phyloP scores from a whole-genome alignment of 257 asterid species.

The Solanum sejunctum region DNA sequence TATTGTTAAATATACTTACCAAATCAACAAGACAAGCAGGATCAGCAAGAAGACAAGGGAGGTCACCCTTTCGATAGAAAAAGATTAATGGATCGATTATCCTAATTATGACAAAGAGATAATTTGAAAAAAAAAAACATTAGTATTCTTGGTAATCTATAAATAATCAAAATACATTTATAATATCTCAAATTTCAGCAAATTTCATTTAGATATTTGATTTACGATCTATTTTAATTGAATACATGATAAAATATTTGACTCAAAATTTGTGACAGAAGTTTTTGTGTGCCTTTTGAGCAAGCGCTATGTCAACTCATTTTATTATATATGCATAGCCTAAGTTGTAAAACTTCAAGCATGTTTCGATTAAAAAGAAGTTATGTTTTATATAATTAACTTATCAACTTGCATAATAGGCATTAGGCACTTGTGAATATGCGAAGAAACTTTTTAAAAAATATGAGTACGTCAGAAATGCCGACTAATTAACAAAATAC shows the following conservation, averaged over 20 bases:
- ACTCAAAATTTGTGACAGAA: too few relatives aligned
- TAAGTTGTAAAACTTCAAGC: not conserved
- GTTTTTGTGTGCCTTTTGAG: not conserved
- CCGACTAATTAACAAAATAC: too few relatives aligned
- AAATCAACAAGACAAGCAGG: constrained; percentile 3
- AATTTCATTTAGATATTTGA: not conserved
- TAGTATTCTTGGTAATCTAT: not conserved
- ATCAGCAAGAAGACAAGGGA: constrained; percentile 27
- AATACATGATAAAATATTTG: not conserved
- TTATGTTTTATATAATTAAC: not conserved
- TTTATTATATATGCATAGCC: not conserved
- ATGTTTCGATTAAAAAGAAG: not conserved
- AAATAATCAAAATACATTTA: not conserved
- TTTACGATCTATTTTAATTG: not conserved
- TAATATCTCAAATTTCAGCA: not conserved
- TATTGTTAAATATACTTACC: not conserved
- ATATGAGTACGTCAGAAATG: not conserved
- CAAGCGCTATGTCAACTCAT: not conserved
- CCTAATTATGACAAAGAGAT: not conserved
- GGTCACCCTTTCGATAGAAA: constrained; percentile 35
- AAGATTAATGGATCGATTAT: constrained; percentile 20
- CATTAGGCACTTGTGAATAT: not conserved
- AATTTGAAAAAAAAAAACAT: not conserved
- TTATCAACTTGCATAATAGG: not conserved
- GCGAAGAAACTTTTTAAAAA: too few relatives aligned